Conservation (phyloP, 805 yeast species). For the Saccharomycopsis sp. region DNA sequence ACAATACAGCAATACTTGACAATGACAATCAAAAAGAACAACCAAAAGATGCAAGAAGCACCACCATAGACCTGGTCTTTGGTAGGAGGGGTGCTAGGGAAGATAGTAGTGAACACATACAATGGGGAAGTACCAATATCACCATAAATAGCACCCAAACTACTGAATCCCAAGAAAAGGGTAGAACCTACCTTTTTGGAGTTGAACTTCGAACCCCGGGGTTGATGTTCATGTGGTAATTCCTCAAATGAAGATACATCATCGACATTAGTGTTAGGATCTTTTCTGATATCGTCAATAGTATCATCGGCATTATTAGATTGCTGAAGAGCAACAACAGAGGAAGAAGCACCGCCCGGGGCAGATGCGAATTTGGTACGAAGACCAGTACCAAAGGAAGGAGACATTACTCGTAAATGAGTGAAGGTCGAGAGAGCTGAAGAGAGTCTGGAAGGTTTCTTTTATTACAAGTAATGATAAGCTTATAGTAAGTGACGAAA, state of each 20-base stretch:
- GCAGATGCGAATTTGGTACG: neutral
- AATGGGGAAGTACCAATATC: conserved; percentile 59
- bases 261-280: neutral
- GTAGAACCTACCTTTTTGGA: conserved; percentile 1
- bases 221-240: neutral
- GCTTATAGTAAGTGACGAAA: neutral
- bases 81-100: conserved; percentile 30
- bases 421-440: neutral
- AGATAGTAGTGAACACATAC: conserved; percentile 39
- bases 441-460: neutral
- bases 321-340: neutral
- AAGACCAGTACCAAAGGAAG: neutral
- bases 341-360: neutral
- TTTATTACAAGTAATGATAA: neutral
- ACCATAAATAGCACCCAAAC: conserved; percentile 56
- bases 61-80: conserved; percentile 42
- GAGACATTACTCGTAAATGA: neutral
- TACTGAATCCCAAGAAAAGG: conserved; percentile 20
- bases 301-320: neutral
- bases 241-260: neutral
- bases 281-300: neutral
- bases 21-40: conserved; percentile 47
- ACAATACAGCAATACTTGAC: conserved; percentile 46
- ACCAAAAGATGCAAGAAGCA: conserved; percentile 47
- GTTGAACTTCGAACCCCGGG: neutral